phyloP scores from a whole-genome alignment of 108 stramenopile genomes.

The Poteriospumella lacustris region DNA sequence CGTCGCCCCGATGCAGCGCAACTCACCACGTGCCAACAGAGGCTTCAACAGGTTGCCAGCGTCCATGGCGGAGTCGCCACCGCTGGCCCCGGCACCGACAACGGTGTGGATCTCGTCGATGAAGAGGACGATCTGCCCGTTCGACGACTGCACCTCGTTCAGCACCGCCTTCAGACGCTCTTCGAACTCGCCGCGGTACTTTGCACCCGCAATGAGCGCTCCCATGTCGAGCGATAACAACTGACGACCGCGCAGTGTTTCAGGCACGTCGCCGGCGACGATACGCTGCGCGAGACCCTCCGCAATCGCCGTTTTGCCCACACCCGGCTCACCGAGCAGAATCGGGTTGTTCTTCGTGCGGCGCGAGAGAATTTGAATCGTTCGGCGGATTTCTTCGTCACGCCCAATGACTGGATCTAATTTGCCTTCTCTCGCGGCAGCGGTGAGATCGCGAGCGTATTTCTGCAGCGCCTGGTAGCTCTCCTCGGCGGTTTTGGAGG shows the following conservation, averaged over 20 bases:
- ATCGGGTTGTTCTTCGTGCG: constrained; percentile 93
- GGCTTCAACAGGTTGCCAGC: constrained; percentile 95
- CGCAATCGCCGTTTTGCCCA: constrained; percentile 92
- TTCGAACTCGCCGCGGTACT: constrained; percentile 96
- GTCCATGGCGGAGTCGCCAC: constrained; percentile 81
- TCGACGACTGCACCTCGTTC: constrained; percentile 80
- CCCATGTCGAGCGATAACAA: constrained; percentile 90
- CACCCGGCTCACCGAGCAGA: constrained; percentile 87
- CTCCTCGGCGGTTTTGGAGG: constrained; percentile 62
- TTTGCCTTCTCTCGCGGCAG: constrained; percentile 79
- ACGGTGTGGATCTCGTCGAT: constrained; percentile 96
- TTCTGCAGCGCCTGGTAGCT: constrained; percentile 86
- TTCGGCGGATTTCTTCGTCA: constrained; percentile 85
- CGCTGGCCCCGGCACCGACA: constrained; percentile 82
- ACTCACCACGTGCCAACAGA: constrained; percentile 88
- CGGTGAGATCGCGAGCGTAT: constrained; percentile 90
- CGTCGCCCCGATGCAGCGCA: constrained; percentile 93
- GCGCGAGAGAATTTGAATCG: constrained; percentile 82
- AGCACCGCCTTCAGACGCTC: constrained; percentile 88
- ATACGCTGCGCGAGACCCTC: constrained; percentile 91
- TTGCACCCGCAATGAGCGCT: constrained; percentile 89
- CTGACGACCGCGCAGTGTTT: constrained; percentile 71
- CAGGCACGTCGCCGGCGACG: constrained; percentile 85
- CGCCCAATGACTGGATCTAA: constrained; percentile 94
- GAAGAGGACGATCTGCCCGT: constrained; percentile 85